Conservation (phyloP, 257 asterid genomes). For the Thymus quinquecostatus region DNA sequence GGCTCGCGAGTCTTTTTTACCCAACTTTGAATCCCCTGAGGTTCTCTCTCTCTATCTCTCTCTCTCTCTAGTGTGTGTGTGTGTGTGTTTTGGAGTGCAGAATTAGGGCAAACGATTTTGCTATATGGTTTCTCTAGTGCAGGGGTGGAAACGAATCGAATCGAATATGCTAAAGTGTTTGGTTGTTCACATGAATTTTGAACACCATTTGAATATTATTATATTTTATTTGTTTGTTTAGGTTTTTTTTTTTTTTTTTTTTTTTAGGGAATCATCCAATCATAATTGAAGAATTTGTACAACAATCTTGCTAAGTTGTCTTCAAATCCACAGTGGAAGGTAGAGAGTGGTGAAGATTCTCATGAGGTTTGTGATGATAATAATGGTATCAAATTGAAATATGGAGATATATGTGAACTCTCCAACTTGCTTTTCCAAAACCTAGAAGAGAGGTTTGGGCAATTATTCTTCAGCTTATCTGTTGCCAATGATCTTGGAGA, state of each 20-base stretch:
- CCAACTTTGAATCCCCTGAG: constrained; percentile 37
- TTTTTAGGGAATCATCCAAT: constrained; percentile 60
- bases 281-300: constrained; percentile 59
- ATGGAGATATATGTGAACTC: constrained; percentile 47
- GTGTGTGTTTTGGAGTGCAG: neutral
- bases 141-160: constrained; percentile 2
- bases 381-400: constrained; percentile 36
- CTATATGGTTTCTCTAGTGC: neutral
- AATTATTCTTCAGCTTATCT: constrained; percentile 37
- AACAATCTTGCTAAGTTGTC: constrained; percentile 52
- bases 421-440: constrained; percentile 53
- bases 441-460: constrained; percentile 52
- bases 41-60: constrained; percentile 22
- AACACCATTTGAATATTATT: too few species aligned
- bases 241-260: neutral
- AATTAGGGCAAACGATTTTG: constrained; percentile 19
- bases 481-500: constrained; percentile 38
- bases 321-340: constrained; percentile 38
- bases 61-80: neutral
- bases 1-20: constrained; percentile 28
- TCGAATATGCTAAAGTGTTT: too few species aligned
- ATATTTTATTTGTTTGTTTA: too few species aligned
- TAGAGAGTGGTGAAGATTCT: constrained; percentile 30
- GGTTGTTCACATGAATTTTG: too few species aligned
- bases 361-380: constrained; percentile 34